Conservation (phyloP, 2,329 filamentous ascomycete genomes). For the Escovopsis sp. region DNA sequence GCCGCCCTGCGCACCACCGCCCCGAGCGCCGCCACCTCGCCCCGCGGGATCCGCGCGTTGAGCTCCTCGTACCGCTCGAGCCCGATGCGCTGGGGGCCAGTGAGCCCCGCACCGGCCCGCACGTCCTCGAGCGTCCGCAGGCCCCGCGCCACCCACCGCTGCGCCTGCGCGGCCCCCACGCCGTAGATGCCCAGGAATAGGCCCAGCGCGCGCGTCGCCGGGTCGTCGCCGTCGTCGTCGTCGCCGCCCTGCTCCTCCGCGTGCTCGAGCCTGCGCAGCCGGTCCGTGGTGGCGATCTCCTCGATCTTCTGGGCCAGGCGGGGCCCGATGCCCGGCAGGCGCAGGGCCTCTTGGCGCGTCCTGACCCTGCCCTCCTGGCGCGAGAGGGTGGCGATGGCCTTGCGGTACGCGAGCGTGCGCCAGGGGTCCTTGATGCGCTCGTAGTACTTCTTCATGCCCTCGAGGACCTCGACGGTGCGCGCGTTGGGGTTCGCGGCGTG, state of each 20-base stretch:
- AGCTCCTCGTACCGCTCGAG: slow-evolving; percentile 72
- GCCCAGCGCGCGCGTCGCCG: slow-evolving; percentile 48
- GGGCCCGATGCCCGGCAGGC: slow-evolving; percentile 53
- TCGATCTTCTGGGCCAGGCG: slow-evolving; percentile 75
- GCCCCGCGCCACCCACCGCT: slow-evolving; percentile 63
- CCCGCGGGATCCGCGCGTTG: slow-evolving; percentile 59
- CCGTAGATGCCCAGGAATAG: slow-evolving; percentile 69
- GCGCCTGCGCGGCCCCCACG: slow-evolving; percentile 55
- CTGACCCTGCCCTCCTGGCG: slow-evolving; percentile 48
- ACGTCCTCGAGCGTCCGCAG: slow-evolving; percentile 63
- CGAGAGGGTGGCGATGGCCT: slow-evolving; percentile 58
- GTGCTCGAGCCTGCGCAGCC: slow-evolving; percentile 57
- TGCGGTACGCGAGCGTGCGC: slow-evolving; percentile 62
- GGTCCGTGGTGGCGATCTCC: slow-evolving; percentile 67
- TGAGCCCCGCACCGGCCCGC: slow-evolving; percentile 49
- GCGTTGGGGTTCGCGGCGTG: slow-evolving; percentile 50
- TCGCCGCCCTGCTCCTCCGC: slow-evolving; percentile 25
- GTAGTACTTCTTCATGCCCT: slow-evolving; percentile 70
- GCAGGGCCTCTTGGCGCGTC: slow-evolving; percentile 54
- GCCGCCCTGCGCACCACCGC: slow-evolving; percentile 47
- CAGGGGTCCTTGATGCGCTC: slow-evolving; percentile 60
- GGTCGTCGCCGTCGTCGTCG: too few species aligned
- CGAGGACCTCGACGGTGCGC: slow-evolving; percentile 59
- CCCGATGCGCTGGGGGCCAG: slow-evolving; percentile 56
- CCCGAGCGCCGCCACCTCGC: slow-evolving; percentile 59